phyloP scores from a whole-genome alignment of 352 stramenopile genomes.

The Pythium rhizo-oryzae region DNA sequence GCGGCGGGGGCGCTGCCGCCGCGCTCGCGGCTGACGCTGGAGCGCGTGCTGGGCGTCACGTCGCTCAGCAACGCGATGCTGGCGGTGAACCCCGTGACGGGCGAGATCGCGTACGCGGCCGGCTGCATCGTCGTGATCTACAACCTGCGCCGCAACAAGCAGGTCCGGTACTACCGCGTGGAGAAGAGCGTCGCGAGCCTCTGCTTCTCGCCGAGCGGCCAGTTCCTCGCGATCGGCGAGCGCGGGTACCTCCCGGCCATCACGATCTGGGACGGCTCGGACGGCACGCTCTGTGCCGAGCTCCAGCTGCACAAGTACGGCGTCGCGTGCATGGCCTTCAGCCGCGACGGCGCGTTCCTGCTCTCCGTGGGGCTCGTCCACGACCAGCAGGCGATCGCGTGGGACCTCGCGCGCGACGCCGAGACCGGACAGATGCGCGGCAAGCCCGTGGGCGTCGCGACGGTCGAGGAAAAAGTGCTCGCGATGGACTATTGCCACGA shows the following conservation, averaged over 20 bases:
- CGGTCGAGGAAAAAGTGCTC: constrained; percentile 72
- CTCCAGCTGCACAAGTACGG: constrained; percentile 84
- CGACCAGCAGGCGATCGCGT: constrained; percentile 81
- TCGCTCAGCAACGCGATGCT: constrained; percentile 76
- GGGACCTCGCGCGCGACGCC: constrained; percentile 48
- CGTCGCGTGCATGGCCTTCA: constrained; percentile 82
- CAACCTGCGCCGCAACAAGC: constrained; percentile 83
- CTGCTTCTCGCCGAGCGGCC: constrained; percentile 81
- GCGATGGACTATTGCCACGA: constrained; percentile 68
- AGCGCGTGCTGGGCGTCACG: constrained; percentile 81
- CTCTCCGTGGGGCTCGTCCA: constrained; percentile 79
- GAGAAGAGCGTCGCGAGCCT: constrained; percentile 84
- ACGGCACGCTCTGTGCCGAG: constrained; percentile 78
- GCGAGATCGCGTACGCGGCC: constrained; percentile 85
- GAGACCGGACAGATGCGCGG: constrained; percentile 29
- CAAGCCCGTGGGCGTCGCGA: constrained; percentile 48
- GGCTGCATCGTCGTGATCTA: constrained; percentile 92
- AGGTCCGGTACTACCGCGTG: constrained; percentile 88
- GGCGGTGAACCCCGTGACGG: constrained; percentile 72
- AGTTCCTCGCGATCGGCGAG: constrained; percentile 88
- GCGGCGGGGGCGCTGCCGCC: too few relatives aligned
- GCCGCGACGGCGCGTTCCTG: constrained; percentile 56
- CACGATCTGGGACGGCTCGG: constrained; percentile 83
- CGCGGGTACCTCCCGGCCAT: constrained; percentile 83
- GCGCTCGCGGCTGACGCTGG: constrained; percentile 66